A percentile compares a stretch with the other conserved stretches of the same genome.
These are phyloP conservation scores for Diaporthe sp. DNA, from an alignment of 2,329 filamentous ascomycete species.

Conservation along the genomic window DNA sequence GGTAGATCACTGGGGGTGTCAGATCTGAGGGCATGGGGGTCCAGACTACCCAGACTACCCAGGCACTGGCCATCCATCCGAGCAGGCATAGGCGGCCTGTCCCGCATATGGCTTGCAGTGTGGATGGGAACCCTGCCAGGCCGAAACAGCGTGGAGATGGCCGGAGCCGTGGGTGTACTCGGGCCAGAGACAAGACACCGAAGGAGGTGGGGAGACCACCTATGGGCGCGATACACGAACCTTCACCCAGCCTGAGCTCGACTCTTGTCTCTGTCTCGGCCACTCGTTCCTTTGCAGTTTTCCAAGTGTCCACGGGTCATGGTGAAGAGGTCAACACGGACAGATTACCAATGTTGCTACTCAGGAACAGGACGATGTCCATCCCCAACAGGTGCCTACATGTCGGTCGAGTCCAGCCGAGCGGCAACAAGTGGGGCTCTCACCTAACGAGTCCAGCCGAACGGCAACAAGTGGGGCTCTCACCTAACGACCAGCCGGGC, in stretches of 20 bases:
- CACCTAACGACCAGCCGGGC: neutral
- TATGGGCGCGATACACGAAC: neutral
- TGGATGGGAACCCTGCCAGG: neutral
- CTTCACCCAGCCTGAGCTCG: neutral
- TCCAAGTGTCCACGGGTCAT: neutral
- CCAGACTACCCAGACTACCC: neutral
- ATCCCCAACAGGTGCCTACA: neutral
- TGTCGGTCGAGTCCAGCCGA: neutral
- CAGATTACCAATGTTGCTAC: neutral
- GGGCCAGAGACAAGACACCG: slow-evolving; percentile 15
- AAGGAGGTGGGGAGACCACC: neutral
- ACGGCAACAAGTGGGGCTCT: neutral
- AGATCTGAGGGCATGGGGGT: slow-evolving; percentile 32
- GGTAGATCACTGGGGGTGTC: neutral
- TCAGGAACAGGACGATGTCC: slow-evolving; percentile 12
- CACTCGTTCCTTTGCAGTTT: neutral
- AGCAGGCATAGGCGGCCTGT: slow-evolving; percentile 34
- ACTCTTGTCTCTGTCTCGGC: neutral
- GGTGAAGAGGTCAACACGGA: neutral
- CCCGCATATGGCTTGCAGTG: slow-evolving; percentile 31
- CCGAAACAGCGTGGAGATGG: slow-evolving; percentile 19
- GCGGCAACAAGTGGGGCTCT: too few relatives aligned
- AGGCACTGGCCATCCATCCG: neutral
- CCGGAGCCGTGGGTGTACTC: slow-evolving; percentile 5
- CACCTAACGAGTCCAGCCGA: neutral